These are phyloP conservation scores for Penicillium flavigenum DNA, from an alignment of 495 filamentous ascomycete species.

Conservation along the genomic window DNA sequence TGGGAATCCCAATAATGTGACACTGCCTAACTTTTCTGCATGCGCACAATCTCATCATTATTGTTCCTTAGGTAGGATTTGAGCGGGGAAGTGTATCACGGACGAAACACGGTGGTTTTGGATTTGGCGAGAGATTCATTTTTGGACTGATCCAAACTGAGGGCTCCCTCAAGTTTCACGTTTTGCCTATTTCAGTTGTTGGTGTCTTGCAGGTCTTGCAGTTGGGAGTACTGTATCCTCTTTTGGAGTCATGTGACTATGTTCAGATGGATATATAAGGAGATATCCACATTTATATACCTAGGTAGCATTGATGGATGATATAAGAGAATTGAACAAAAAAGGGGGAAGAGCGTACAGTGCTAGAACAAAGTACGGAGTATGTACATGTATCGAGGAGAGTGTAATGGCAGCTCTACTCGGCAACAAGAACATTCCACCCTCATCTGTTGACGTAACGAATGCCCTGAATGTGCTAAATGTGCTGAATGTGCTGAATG, in stretches of 20 bases:
- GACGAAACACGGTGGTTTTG: constrained; percentile 10
- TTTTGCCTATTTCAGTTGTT: background rate
- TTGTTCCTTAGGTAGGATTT: background rate
- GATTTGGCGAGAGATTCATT: background rate
- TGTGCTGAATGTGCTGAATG: too few relatives aligned
- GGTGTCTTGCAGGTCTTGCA: background rate
- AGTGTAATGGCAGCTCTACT: too few relatives aligned
- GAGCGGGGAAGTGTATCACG: constrained; percentile 1
- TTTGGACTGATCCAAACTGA: constrained; percentile 8
- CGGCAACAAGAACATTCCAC: too few relatives aligned
- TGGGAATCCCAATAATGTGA: constrained; percentile 1
- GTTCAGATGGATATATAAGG: background rate
- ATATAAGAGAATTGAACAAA: background rate
- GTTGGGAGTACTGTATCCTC: background rate
- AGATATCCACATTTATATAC: background rate
- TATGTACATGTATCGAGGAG: too few relatives aligned
- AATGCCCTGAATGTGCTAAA: too few relatives aligned
- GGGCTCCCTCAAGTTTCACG: constrained; percentile 1
- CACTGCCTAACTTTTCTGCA: background rate
- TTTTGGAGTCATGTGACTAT: constrained; percentile 6
- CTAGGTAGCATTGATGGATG: background rate
- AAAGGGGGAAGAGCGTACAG: background rate
- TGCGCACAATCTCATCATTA: background rate
- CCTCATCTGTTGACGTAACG: too few relatives aligned
- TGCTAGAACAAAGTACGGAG: background rate